phyloP scores from a whole-genome alignment of 208 protist genomes.

The Wallacemonas sp. region DNA sequence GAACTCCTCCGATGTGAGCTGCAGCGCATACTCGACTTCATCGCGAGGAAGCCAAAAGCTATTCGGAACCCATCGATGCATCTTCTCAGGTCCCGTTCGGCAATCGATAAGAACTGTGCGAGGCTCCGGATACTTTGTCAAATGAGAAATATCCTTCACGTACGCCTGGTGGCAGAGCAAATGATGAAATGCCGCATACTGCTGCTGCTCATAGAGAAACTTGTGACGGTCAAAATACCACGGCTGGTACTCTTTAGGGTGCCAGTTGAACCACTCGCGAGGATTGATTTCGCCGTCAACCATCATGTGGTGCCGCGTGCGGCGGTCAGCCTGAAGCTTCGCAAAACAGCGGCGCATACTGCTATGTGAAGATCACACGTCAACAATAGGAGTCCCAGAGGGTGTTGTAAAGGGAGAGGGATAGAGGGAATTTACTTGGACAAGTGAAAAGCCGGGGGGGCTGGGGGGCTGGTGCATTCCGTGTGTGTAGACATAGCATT shows the following conservation, averaged over 20 bases:
- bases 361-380: background rate
- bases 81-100: slow-evolving; percentile 59
- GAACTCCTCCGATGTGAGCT: slow-evolving; percentile 85
- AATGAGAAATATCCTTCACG: slow-evolving; percentile 77
- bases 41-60: slow-evolving; percentile 88
- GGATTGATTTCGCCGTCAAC: slow-evolving; percentile 88
- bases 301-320: slow-evolving; percentile 91
- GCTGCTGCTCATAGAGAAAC: slow-evolving; percentile 89
- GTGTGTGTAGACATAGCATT: no score
- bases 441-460: no score
- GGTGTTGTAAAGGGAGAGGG: background rate
- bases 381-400: background rate
- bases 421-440: no score
- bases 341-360: slow-evolving; percentile 12
- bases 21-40: slow-evolving; percentile 90
- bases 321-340: slow-evolving; percentile 70
- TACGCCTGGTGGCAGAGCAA: slow-evolving; percentile 88
- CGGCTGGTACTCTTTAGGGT: slow-evolving; percentile 90
- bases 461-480: no score
- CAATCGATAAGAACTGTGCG: slow-evolving; percentile 81
- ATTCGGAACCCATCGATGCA: slow-evolving; percentile 89
- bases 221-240: slow-evolving; percentile 92
- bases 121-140: slow-evolving; percentile 73
- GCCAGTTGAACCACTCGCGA: slow-evolving; percentile 92
- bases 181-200: slow-evolving; percentile 79